Base-by-base conservation (phyloP, 345 rosid species). In the Rhizophora mangle region DNA sequence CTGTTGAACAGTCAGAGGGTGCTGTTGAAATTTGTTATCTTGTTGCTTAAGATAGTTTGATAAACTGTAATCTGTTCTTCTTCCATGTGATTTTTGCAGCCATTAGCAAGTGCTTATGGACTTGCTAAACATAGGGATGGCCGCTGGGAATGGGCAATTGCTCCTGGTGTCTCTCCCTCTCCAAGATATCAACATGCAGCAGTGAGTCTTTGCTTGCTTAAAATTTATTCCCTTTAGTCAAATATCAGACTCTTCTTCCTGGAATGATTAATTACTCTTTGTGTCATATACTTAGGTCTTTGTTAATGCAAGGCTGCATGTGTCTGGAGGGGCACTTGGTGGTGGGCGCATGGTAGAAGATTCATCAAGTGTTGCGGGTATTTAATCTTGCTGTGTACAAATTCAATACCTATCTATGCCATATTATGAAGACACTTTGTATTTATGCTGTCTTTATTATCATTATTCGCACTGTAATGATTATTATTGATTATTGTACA, bases 61-160 rank as follows among this genome's bases (percentile, higher is more conserved):
- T 30, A 34, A 71, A 31, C 6, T 67, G 58, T 70, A 27, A 57
- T 39, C 55, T 46, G 49, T 43, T 60, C 11, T 56, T 62, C 31
- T 52, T 18, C 39, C n/a, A 52, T 60, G n/a, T 71, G 8, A 54
- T 49, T 56, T 72, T 76, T 79, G 65, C 86, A 95, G 99, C 99
- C 99, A 57, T 78, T 92, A 68, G 87, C 99, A 26, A 90, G 93
- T 79, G 99, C 99, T 58, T 95, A 95, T 82, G 99, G 98, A 72
- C 97, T 95, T 80, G 99, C 99, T 34, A 95, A 92, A 80, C 99
- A 95, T 72, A 88, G 97, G 80, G 99, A 95, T 83, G 99, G 99
- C 58, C 99, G 99, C 67, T 95, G 99, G 99, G 99, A 95, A 81
- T 95, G 99, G 99, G 99, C 99, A 64, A 95, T 95, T 70, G 99